phyloP scores from a whole-genome alignment of 805 yeast species.

The Suhomyces pyralidae region DNA sequence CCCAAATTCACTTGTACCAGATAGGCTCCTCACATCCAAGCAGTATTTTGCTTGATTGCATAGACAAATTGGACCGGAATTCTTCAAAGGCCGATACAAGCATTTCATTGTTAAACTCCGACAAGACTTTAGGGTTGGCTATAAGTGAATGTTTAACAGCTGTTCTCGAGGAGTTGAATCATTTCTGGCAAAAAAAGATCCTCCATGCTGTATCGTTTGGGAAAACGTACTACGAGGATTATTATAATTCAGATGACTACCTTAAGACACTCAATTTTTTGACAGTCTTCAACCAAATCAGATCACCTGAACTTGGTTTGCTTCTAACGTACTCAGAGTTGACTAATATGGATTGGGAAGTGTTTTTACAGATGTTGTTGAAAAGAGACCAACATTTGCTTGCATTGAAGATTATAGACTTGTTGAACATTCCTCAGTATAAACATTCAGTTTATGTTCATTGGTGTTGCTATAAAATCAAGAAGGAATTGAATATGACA shows the following conservation, averaged over 20 bases:
- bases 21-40: slow-evolving; percentile 84
- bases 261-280: slow-evolving; percentile 59
- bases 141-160: slow-evolving; percentile 71
- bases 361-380: slow-evolving; percentile 55
- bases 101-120: slow-evolving; percentile 48
- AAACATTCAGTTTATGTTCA: slow-evolving; percentile 51
- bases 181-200: slow-evolving; percentile 74
- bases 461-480: slow-evolving; percentile 80
- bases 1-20: slow-evolving; percentile 61
- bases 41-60: slow-evolving; percentile 77
- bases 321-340: slow-evolving; percentile 62
- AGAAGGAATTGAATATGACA: slow-evolving; percentile 45
- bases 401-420: slow-evolving; percentile 58
- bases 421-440: slow-evolving; percentile 41
- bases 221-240: slow-evolving; percentile 54
- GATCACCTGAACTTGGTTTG: slow-evolving; percentile 64
- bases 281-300: slow-evolving; percentile 66
- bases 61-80: slow-evolving; percentile 55
- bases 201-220: slow-evolving; percentile 85
- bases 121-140: slow-evolving; percentile 51
- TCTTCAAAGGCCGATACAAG: slow-evolving; percentile 83
- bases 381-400: slow-evolving; percentile 58
- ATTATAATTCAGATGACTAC: slow-evolving; percentile 56
- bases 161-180: slow-evolving; percentile 73
- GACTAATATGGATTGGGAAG: slow-evolving; percentile 48